These are phyloP conservation scores for Phytopythium delawarense DNA, from an alignment of 352 stramenopile genomes.

Conservation along the genomic window DNA sequence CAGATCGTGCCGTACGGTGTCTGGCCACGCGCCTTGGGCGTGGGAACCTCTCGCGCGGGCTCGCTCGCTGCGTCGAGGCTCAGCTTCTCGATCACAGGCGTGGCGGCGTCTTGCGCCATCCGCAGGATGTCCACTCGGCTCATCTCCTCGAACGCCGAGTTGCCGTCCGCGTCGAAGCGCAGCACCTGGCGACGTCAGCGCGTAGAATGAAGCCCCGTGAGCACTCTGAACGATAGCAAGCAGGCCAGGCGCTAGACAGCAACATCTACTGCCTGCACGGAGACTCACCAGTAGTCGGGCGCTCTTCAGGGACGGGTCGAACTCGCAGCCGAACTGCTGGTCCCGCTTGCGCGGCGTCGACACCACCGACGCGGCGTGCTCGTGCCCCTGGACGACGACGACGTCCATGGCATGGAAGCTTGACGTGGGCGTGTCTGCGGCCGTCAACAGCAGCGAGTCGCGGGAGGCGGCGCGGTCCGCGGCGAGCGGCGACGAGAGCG, in stretches of 20 bases:
- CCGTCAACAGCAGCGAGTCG: neutral
- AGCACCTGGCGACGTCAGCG: constrained; percentile 13
- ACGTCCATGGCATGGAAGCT: constrained; percentile 10
- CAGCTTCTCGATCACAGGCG: constrained; percentile 15
- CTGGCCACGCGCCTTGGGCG: constrained; percentile 11
- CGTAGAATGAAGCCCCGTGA: neutral
- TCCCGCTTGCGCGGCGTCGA: constrained; percentile 6
- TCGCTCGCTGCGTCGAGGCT: constrained; percentile 1
- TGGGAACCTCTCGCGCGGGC: constrained; percentile 3
- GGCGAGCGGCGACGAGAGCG: neutral
- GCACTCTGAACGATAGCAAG: neutral
- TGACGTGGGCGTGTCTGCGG: neutral
- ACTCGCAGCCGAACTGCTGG: constrained; percentile 30
- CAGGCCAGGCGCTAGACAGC: too few species aligned
- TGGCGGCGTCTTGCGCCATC: constrained; percentile 47
- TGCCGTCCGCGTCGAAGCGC: constrained; percentile 40
- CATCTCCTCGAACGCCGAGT: constrained; percentile 43
- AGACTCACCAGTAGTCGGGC: constrained; percentile 27
- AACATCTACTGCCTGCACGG: too few species aligned
- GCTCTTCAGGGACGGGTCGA: constrained; percentile 35
- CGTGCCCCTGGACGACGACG: neutral
- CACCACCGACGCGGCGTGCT: neutral
- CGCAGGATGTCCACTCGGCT: constrained; percentile 51
- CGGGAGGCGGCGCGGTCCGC: neutral
- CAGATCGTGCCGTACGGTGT: constrained; percentile 18